Base-by-base conservation (phyloP, 2,329 filamentous ascomycete genomes). In the Onygenales sp. region DNA sequence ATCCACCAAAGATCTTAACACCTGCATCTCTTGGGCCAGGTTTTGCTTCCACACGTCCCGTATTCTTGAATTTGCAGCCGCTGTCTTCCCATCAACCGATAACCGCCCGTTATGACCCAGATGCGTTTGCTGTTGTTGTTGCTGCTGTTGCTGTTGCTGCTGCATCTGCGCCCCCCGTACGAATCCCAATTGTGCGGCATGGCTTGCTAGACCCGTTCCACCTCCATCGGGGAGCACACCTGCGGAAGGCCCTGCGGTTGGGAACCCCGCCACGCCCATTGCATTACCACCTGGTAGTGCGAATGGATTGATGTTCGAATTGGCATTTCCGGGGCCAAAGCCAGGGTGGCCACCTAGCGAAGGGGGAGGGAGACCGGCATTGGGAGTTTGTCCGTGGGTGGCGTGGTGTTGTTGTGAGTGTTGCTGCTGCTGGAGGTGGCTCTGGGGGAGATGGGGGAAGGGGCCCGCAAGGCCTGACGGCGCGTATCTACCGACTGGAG, bases 11-110 rank as follows among this genome's bases (percentile, higher is more conserved):
- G 87, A 83, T 68, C 92, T 81, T 61, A 98, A 72, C 49, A 87
- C 76, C 7, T 83, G 85, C 86, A 98, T 93, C 74, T 98, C 93
- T 65, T 94, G 87, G 31, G 88, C 82, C 58, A 97, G 73, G 64
- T 97, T 97, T 62, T 89, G 83, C 67, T 86, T 87, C 93, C 93
- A 98, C 40, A 98, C 93, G 64, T 98, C 92, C 59, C 91, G 82
- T 84, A 97, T 97, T 68, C 90, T 80, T 57, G 84, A 82, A 64
- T 89, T 88, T 34, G 75, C 77, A 14, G 80, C 79, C 56, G 81
- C 77, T 54, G 68, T 68, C 71, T 80, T 82, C 69, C 70, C 71
- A 61, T 70, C 79, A 66, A 80, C 75, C 52, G 79, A 74, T 53
- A 74, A 69, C 56, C 77, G 71, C n/a, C 74, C 72, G 56, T 77